Base-by-base conservation (phyloP, 2,329 filamentous ascomycete species). In the Endoconidiophora polonica region DNA sequence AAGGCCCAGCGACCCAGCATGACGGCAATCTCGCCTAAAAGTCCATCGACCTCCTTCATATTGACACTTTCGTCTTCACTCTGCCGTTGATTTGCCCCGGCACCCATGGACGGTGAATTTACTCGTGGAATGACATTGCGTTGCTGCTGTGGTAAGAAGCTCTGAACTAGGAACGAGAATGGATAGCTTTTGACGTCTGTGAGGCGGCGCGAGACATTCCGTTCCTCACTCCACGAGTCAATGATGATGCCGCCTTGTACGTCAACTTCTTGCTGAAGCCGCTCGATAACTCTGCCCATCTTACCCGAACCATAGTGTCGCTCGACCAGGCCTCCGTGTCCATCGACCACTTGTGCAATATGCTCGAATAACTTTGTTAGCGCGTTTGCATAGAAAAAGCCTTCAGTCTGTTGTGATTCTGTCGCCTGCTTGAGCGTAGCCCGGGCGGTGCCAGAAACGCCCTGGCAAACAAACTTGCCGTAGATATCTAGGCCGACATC, bases 121-220 rank as follows among this genome's bases (percentile, higher is more conserved):
- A 86, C 77, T 42, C 86, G 76, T 2, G 81, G 74, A 2, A 79
- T 79, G 1, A 76, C 77, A 9, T 66, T 63, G 4, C 76, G 69
- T 54, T 81, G 81, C 52, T 86, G 81, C 26, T 75, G 70, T 0
- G 85, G 79, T 44, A 94, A 63, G 62, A 94, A 95, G 66, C 88
- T 95, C 65, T 95, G 88, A 0, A 96, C 88, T 42, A 98, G 68
- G 61, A 98, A 98, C 0, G 88, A 94, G 63, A 94, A 98, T 0
- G 91, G 88, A 61, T 98, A 98, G 50, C 88, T 94, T 67, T 93
- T 96, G 63, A 94, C 86, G 59, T 98, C 91, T 2, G 85, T 96
- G 54, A 98, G 70, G 60, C 83, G 86, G 58, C 90, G 77, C 60
- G 90, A 84, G 44, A 98, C 77, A 53, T 71, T 76, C 53, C 87